phyloP scores from a whole-genome alignment of 768 basidiomycete species.

The Mycena alexandri region DNA sequence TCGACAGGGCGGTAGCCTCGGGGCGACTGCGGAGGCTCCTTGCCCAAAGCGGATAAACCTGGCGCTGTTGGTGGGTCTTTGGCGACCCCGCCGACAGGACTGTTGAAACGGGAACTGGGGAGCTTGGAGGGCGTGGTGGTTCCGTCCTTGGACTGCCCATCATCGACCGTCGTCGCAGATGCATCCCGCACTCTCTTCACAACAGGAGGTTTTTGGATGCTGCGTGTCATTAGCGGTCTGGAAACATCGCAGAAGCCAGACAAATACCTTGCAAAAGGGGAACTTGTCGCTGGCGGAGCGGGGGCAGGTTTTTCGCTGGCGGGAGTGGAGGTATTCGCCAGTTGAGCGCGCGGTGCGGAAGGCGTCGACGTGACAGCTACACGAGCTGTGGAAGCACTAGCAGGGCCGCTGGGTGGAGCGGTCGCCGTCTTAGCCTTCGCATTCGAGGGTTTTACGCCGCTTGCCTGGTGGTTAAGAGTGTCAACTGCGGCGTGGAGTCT shows the following conservation, averaged over 20 bases:
- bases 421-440: constrained; percentile 37
- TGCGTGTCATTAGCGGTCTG: constrained; percentile 7
- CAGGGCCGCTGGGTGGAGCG: constrained; percentile 54
- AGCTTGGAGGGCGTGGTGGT: constrained; percentile 30
- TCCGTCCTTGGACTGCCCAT: constrained; percentile 44
- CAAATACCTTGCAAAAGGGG: constrained; percentile 39
- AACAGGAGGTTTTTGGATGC: constrained; percentile 38
- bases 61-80: constrained; percentile 24
- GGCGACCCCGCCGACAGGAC: constrained; percentile 40
- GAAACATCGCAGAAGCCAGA: neutral
- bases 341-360: constrained; percentile 71
- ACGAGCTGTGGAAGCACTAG: constrained; percentile 47
- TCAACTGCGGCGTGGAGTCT: constrained; percentile 18
- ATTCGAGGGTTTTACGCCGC: constrained; percentile 4
- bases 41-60: constrained; percentile 34
- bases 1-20: constrained; percentile 55
- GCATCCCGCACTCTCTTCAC: constrained; percentile 34
- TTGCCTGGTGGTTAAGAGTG: constrained; percentile 15
- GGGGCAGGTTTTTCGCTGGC: constrained; percentile 47
- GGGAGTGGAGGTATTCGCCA: constrained; percentile 46
- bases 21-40: constrained; percentile 54
- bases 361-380: constrained; percentile 57
- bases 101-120: constrained; percentile 44
- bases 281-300: constrained; percentile 43
- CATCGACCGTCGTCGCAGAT: constrained; percentile 41